Evolutionary conservation across 129 eudicot species (phyloP).

Genomic region (Flaveria ramosissima): DNA sequence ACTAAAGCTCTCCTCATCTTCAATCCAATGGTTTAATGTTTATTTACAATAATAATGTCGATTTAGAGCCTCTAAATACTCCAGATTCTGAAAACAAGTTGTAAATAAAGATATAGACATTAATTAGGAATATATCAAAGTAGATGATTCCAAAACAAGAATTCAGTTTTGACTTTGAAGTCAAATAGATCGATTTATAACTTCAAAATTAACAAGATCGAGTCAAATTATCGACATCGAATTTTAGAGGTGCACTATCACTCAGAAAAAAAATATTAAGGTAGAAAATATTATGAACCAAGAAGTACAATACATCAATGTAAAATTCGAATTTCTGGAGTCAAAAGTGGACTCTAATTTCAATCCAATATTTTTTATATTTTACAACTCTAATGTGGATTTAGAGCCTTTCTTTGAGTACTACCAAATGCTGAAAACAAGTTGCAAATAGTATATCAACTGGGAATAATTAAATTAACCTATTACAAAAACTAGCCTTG

Average conservation of each 20-base stretch:
- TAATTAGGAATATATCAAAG: constrained; percentile 7
- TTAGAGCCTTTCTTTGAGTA: constrained; percentile 12
- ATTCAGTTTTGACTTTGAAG: constrained; percentile 12
- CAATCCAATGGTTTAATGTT: constrained; percentile 24
- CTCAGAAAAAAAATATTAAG: not conserved
- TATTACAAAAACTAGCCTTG: constrained; percentile 23
- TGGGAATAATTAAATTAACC: constrained; percentile 14
- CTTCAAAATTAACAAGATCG: not conserved
- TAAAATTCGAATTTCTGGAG: constrained; percentile 8
- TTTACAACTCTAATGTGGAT: not conserved
- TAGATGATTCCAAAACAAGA: constrained; percentile 21
- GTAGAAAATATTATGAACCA: not conserved
- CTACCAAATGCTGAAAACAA: constrained; percentile 26
- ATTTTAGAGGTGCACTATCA: not conserved
- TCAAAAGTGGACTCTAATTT: constrained; percentile 19
- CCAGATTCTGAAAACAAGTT: constrained; percentile 33
- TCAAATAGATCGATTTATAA: constrained; percentile 20
- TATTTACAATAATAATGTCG: not conserved
- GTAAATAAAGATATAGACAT: constrained; percentile 21
- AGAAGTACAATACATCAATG: constrained; percentile 2
- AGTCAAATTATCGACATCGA: not conserved
- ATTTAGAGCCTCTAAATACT: not conserved
- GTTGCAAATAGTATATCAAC: constrained; percentile 8
- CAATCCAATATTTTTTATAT: constrained; percentile 16
- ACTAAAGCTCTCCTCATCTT: constrained; percentile 50